Base-by-base conservation (phyloP, 164 flowering plant species). In the Annona cherimola region DNA sequence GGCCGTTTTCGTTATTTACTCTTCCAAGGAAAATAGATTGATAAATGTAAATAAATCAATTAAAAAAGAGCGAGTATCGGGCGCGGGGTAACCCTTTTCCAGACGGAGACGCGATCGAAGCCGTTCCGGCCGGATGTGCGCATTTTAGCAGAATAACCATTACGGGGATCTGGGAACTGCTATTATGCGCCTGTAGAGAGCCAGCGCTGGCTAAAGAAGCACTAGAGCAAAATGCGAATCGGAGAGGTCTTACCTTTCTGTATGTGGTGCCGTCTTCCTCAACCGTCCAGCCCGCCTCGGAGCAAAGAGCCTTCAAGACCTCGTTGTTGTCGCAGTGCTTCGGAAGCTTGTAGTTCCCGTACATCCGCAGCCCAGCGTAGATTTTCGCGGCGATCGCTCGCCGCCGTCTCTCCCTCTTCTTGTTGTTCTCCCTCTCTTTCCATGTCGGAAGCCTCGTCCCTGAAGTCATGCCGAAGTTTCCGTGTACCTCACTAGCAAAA, bases 281-380 rank as follows among this genome's bases (percentile, higher is more conserved):
- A 26, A 92, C 97, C 43, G 83, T 86, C 97, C 97, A 92, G 4
- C 97, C 97, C 55, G 97, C 97, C 78, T 93, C 98, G 69, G 83
- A 69, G 71, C 94, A 89, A 69, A 93, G 90, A 73, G 98, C 98
- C 73, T 93, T 93, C 76, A 93, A 76, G 57, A 93, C 98, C 78
- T 93, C 96, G 76, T 93, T 93, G 79, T 93, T 93, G 80, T 92
- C 98, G 74, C 97, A 92, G 82, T 92, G 97, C 77, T 92, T 92
- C 5, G 97, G 95, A 14, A 92, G 90, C 87, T 85, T 84, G 76
- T 83, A 92, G 80, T 90, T 90, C 0, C 98, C 96, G 71, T 89
- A 89, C 87, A 84, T 84, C 42, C 98, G 79, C 19, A 93, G 79
- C 14, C 98, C 98, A 4, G 90, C 63, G 79, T 78, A 93, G 82